Evolutionary conservation across 75 land plant genomes (phyloP), one percentile per base, ranked within the genome.

Genomic region (Chamaecyparis obtusa): DNA sequence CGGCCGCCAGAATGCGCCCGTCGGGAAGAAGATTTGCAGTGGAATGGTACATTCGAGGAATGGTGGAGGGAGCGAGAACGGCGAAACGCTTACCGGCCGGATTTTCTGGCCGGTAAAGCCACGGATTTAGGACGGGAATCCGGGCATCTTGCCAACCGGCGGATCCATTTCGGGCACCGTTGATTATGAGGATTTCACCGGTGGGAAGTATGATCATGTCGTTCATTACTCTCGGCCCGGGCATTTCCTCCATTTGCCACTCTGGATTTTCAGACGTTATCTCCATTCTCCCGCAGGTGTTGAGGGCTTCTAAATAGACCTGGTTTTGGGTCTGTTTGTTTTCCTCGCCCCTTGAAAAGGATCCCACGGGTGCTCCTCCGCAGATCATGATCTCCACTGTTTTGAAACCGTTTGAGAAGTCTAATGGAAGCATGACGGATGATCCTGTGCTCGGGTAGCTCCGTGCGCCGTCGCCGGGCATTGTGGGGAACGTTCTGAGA

Each of bases 121-220:
- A 92, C 37, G 96, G 94, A 6, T 57, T 83, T 21, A 89, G 16
- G 4, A 88, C 93, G 3, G 98, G 96, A 1, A 80, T 71, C 7
- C 79, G 43, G 3, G 86, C 96, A 30, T 5, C 5, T 14, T 88
- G 84, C 96, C 96, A 96, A 24, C 97, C 95, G 37, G 96, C 95
- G 0, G 91, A 85, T 2, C 97, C 97, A 5, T 55, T 21, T 2
- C 51, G 33, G 0, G 91, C 96, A 5, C 96, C 96, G 71, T 96
- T 96, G 87, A 96, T 92, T 48, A 96, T 90, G 87, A 96, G 89
- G 36, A 95, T 92, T 36, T 91, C 86, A n/a, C 94, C 95, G 35
- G 88, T 92, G 14, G 96, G 97, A 1, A 96, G 89, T 43, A 92
- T 46, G 33, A 90, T 77, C 96, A 96, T 96, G 90, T 96, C 97